Conservation (phyloP, 2,329 filamentous ascomycete species). For the Neopestalotiopsis sp. region DNA sequence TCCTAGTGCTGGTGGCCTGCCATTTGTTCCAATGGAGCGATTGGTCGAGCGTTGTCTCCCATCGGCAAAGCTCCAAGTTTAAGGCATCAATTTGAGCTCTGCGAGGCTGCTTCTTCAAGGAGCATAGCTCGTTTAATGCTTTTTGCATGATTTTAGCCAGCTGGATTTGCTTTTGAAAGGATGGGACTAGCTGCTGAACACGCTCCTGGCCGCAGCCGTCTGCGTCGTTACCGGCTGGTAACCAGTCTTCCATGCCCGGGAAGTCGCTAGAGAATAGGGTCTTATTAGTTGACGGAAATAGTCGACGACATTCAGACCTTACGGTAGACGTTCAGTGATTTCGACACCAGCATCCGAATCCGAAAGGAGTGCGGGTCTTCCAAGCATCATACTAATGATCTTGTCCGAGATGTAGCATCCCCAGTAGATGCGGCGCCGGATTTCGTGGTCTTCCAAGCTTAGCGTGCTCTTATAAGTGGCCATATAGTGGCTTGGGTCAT, state of each 20-base stretch:
- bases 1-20: background rate
- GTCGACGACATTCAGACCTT: background rate
- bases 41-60: background rate
- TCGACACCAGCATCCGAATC: background rate
- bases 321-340: background rate
- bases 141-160: background rate
- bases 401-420: background rate
- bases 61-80: background rate
- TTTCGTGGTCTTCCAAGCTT: background rate
- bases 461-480: background rate
- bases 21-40: background rate
- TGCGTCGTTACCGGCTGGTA: background rate
- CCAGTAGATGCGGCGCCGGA: background rate
- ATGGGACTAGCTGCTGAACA: background rate
- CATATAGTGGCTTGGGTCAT: background rate
- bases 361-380: background rate
- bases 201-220: background rate
- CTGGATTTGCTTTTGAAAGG: background rate
- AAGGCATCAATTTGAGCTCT: background rate
- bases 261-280: background rate
- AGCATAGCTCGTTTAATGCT: background rate
- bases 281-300: background rate
- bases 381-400: background rate
- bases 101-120: background rate
- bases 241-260: background rate